Conservation (phyloP, 2,329 filamentous ascomycete species). For the Alternaria ventricosa region DNA sequence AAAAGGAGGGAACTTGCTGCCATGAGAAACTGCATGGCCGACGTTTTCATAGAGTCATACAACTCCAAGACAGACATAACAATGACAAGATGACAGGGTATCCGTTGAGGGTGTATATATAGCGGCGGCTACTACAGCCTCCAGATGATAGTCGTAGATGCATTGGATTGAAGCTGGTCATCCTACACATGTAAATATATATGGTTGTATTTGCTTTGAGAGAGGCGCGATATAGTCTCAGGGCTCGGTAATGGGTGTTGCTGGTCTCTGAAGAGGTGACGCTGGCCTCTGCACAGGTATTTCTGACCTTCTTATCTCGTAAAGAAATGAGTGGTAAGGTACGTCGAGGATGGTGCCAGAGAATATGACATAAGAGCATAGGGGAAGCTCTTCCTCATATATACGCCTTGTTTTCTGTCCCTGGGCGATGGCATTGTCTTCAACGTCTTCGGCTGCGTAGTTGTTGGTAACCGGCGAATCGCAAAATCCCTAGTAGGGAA, state of each 20-base stretch:
- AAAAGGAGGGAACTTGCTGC: neutral
- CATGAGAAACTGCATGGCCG: accelerated
- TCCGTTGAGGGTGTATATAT: neutral
- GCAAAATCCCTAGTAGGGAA: neutral
- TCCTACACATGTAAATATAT: neutral
- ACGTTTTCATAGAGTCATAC: neutral
- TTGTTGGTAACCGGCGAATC: neutral
- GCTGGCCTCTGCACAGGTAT: neutral
- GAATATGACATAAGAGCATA: neutral
- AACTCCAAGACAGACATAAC: neutral
- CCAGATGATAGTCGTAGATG: neutral
- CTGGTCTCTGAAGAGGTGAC: neutral
- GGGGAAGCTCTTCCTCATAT: neutral
- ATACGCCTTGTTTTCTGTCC: neutral
- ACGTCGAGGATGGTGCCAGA: neutral
- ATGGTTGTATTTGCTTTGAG: neutral
- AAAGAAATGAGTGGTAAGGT: neutral
- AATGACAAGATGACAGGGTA: neutral
- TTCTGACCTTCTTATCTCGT: neutral
- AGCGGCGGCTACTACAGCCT: neutral
- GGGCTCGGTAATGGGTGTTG: neutral
- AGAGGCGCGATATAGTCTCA: neutral
- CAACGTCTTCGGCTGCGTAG: neutral
- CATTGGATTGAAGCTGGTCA: neutral
- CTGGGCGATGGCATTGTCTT: neutral